These are phyloP conservation scores for Gleditsia sinensis DNA, from an alignment of 306 rosid genomes.

Conservation along the genomic window DNA sequence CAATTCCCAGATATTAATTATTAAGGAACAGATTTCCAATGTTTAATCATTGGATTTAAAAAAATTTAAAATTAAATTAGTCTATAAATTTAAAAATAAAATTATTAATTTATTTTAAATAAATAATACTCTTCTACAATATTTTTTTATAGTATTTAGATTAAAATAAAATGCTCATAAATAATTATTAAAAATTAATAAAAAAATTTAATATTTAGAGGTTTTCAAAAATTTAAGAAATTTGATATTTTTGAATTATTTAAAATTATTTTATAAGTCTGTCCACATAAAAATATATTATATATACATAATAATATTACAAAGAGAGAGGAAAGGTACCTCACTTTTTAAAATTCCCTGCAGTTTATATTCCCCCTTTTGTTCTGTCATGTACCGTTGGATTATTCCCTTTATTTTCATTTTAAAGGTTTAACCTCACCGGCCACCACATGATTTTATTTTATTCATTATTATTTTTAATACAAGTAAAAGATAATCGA, in stretches of 20 bases:
- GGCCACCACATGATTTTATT: background rate
- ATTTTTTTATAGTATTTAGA: too few relatives aligned
- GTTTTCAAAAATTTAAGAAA: too few relatives aligned
- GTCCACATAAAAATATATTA: too few relatives aligned
- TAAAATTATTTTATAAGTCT: too few relatives aligned
- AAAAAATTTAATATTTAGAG: too few relatives aligned
- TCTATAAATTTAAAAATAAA: too few relatives aligned
- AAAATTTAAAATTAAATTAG: too few relatives aligned
- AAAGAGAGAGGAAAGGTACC: background rate
- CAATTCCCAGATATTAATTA: background rate
- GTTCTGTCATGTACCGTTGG: background rate
- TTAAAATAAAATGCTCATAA: too few relatives aligned
- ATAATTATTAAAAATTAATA: too few relatives aligned
- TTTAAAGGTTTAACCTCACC: background rate
- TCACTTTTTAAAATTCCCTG: background rate
- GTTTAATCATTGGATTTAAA: constrained; percentile 11
- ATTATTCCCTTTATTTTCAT: background rate
- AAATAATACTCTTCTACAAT: too few relatives aligned
- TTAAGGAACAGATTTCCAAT: constrained; percentile 8
- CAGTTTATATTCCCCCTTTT: background rate
- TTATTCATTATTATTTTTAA: background rate
- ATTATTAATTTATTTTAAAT: too few relatives aligned
- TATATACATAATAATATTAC: background rate
- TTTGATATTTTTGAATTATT: too few relatives aligned
- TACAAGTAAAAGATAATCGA: background rate